phyloP scores from a whole-genome alignment of 2,329 filamentous ascomycete genomes.

The Epichloe aotearoae region DNA sequence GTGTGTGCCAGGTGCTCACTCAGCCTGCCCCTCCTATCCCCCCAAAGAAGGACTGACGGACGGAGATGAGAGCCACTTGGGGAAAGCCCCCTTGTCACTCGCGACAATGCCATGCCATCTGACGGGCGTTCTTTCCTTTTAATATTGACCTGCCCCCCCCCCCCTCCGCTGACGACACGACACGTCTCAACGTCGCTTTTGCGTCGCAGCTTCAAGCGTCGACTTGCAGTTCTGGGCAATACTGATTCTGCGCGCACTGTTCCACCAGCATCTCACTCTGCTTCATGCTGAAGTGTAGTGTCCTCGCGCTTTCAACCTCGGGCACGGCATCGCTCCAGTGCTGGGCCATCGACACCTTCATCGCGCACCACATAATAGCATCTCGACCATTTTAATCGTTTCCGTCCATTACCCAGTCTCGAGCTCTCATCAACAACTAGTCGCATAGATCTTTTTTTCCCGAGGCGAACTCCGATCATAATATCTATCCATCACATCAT shows the following conservation, averaged over 20 bases:
- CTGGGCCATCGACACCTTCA: neutral
- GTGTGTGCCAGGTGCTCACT: neutral
- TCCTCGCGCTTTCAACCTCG: too few species aligned
- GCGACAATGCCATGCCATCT: neutral
- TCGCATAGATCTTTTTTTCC: neutral
- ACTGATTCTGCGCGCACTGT: neutral
- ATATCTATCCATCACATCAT: conserved; percentile 17
- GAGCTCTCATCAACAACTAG: neutral
- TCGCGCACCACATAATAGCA: neutral
- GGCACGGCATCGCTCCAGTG: too few species aligned
- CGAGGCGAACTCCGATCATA: neutral
- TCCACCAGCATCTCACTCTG: too few species aligned
- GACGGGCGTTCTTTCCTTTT: neutral
- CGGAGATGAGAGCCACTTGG: neutral
- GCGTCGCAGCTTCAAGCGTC: conserved; percentile 1
- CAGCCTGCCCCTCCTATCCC: neutral
- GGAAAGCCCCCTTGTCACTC: neutral
- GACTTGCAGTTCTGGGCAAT: neutral
- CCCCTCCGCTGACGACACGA: conserved; percentile 1
- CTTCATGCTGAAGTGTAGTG: too few species aligned
- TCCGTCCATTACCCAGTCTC: neutral
- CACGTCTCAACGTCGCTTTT: conserved; percentile 1
- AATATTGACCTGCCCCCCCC: neutral
- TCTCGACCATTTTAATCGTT: neutral
- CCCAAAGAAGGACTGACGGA: neutral